A percentile compares a stretch with the other conserved stretches of the same genome.
phyloP scores from a whole-genome alignment of 257 asterid species.

The Solanum paucissectum region DNA sequence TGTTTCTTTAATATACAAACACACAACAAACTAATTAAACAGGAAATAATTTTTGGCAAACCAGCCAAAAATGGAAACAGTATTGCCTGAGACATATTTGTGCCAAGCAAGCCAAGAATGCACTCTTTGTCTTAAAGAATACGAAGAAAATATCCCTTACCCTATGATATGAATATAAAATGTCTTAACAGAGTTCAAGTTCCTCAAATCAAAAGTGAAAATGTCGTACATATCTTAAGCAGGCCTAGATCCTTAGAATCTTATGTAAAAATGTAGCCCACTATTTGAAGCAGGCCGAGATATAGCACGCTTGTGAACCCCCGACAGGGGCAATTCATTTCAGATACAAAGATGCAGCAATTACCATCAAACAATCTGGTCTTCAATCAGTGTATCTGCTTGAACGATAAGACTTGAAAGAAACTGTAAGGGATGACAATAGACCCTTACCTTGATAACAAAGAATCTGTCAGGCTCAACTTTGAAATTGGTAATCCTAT shows the following conservation, averaged over 20 bases:
- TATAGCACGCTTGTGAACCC: neutral
- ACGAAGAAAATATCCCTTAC: neutral
- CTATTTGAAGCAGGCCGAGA: neutral
- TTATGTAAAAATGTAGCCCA: neutral
- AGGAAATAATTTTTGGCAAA: neutral
- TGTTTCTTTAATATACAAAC: neutral
- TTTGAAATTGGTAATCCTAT: constrained; percentile 62
- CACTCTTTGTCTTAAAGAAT: neutral
- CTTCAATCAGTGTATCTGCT: neutral
- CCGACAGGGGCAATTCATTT: neutral
- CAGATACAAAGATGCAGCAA: neutral
- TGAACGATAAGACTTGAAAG: neutral
- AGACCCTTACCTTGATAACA: constrained; percentile 68
- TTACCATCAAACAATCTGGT: neutral
- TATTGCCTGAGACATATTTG: neutral
- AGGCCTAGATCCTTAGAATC: neutral
- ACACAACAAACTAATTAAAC: neutral
- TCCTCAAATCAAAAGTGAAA: neutral
- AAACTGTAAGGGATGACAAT: neutral
- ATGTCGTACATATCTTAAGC: neutral
- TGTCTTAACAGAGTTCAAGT: neutral
- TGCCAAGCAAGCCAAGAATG: neutral
- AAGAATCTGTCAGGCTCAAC: constrained; percentile 83
- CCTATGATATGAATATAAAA: neutral
- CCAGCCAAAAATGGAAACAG: neutral